Evolutionary conservation across 2,329 filamentous ascomycete species (phyloP).

Genomic region (Stagonosporopsis tanaceti): DNA sequence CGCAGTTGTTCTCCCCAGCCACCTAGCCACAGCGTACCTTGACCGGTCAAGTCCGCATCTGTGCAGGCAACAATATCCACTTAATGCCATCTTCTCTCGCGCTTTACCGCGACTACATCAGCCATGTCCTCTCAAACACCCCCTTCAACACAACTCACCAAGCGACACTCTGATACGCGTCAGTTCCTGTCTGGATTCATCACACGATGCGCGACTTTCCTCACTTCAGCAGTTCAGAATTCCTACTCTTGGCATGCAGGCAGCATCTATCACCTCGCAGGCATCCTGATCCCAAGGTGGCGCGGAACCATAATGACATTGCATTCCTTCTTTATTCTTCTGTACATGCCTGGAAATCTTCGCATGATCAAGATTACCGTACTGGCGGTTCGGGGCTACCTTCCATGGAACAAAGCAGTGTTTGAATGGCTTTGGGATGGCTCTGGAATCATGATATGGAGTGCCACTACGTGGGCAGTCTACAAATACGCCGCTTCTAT

Average conservation of each 20-base stretch:
- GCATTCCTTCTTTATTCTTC: background rate
- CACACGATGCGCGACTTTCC: conserved; percentile 1
- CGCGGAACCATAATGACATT: background rate
- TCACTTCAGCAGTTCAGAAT: background rate
- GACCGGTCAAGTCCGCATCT: too few species aligned
- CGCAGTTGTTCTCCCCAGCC: too few species aligned
- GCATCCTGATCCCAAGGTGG: background rate
- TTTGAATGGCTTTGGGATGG: background rate
- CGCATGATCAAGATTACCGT: background rate
- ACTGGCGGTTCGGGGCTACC: background rate
- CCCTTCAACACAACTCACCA: background rate
- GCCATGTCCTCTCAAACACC: background rate
- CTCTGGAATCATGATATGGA: background rate
- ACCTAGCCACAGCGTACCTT: too few species aligned
- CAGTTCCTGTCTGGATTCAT: background rate
- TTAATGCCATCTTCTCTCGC: too few species aligned
- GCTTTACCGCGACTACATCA: background rate
- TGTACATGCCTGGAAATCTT: background rate
- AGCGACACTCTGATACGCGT: background rate
- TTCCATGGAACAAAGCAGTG: background rate
- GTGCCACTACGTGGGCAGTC: background rate
- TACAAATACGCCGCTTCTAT: background rate
- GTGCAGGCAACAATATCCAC: too few species aligned
- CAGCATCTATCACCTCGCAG: background rate
- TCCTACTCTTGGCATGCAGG: background rate